Evolutionary conservation across 1,284 basidiomycete genomes (phyloP).

Genomic region (Takashimella tepidaria): DNA sequence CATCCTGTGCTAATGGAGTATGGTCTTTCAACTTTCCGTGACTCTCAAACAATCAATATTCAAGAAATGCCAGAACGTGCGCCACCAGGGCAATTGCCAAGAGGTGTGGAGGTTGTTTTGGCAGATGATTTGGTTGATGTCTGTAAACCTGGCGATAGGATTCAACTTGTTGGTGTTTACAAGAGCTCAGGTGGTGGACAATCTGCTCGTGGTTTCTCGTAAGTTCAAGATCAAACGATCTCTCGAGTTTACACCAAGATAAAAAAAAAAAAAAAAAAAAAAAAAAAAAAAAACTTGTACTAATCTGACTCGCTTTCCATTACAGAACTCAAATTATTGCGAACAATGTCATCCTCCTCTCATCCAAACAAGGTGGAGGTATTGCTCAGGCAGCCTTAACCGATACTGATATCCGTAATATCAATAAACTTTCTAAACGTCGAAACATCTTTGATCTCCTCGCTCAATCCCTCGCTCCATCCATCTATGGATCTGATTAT

Average conservation of each 20-base stretch:
- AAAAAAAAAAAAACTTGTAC: no score
- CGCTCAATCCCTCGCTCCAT: constrained; percentile 92
- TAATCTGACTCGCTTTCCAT: constrained; percentile 9
- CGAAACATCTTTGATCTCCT: constrained; percentile 83
- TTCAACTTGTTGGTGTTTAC: constrained; percentile 94
- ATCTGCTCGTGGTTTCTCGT: constrained; percentile 90
- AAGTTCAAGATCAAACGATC: constrained; percentile 38
- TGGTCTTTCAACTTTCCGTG: constrained; percentile 85
- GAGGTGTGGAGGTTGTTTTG: constrained; percentile 91
- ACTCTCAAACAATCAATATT: constrained; percentile 95
- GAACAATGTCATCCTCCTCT: constrained; percentile 94
- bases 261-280: no score
- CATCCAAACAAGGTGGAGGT: constrained; percentile 92
- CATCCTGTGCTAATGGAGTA: constrained; percentile 86
- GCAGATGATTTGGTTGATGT: constrained; percentile 96
- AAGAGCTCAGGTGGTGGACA: constrained; percentile 80
- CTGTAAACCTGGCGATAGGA: constrained; percentile 96
- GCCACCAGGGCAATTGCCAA: constrained; percentile 91
- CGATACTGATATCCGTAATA: constrained; percentile 91
- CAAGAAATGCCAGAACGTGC: constrained; percentile 99
- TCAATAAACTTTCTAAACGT: constrained; percentile 84
- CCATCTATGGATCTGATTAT: constrained; percentile 92
- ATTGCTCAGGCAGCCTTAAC: constrained; percentile 90
- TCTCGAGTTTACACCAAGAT: neutral
- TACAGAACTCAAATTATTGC: constrained; percentile 86